A percentile compares a stretch with the other conserved stretches of the same genome.
Conservation (phyloP, 2,329 filamentous ascomycete genomes). For the Fusarium phyllophilum region DNA sequence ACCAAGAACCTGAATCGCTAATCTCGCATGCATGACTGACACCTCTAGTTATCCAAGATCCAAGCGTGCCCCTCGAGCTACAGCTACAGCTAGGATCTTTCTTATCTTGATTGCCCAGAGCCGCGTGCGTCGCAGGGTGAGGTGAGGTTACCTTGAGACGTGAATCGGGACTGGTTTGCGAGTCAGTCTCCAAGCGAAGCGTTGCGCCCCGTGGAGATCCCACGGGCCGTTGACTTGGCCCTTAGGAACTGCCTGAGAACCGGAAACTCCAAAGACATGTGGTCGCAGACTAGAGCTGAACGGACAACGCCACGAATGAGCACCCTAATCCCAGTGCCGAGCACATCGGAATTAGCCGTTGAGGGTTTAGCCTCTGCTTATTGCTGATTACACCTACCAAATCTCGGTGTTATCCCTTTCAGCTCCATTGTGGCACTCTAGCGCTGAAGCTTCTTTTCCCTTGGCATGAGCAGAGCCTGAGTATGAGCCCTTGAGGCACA, state of each 20-base stretch:
- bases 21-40: neutral
- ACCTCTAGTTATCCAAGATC: neutral
- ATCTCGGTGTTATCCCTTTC: neutral
- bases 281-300: neutral
- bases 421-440: constrained; percentile 1
- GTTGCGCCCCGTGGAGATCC: neutral
- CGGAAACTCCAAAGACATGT: neutral
- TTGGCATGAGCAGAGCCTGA: neutral
- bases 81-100: neutral
- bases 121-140: neutral
- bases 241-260: neutral
- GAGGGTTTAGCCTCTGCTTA: neutral
- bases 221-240: neutral
- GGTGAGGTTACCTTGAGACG: neutral
- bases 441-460: constrained; percentile 18
- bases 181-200: neutral
- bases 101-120: neutral
- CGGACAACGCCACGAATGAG: neutral
- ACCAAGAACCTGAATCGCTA: neutral
- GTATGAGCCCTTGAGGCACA: neutral
- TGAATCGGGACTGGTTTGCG: neutral
- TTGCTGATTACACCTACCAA: neutral
- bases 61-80: neutral
- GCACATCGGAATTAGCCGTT: neutral
- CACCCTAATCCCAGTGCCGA: neutral